phyloP scores from a whole-genome alignment of 345 rosid genomes.

The Microthlaspi erraticum region DNA sequence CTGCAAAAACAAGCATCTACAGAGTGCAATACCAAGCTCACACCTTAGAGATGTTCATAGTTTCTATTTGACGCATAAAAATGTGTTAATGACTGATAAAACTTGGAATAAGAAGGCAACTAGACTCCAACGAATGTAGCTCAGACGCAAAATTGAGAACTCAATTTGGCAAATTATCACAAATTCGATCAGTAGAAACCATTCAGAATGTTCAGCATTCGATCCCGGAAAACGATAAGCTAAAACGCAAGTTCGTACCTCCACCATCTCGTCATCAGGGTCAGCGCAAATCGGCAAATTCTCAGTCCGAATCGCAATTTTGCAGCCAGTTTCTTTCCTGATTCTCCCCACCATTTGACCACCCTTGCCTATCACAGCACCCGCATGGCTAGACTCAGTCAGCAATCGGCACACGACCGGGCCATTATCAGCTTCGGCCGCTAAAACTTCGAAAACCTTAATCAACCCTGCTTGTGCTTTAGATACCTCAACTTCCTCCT shows the following conservation, averaged over 20 bases:
- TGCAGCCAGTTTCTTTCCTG: constrained; percentile 75
- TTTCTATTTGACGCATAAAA: constrained; percentile 1
- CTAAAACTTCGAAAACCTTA: constrained; percentile 74
- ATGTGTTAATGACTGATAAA: background rate
- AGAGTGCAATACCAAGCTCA: constrained; percentile 21
- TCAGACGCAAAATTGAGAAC: background rate
- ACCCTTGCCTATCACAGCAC: constrained; percentile 87
- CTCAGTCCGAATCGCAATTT: constrained; percentile 64
- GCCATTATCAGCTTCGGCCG: constrained; percentile 44
- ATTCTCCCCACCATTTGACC: constrained; percentile 83
- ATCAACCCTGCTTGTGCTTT: constrained; percentile 82
- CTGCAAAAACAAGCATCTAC: constrained; percentile 6
- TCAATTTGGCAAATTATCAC: background rate
- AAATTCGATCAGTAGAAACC: constrained; percentile 1
- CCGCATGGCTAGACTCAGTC: constrained; percentile 72
- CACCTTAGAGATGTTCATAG: background rate
- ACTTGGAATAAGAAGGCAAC: background rate
- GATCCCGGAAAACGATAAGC: background rate
- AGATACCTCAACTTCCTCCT: constrained; percentile 60
- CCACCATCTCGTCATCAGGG: constrained; percentile 74
- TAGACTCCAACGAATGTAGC: background rate
- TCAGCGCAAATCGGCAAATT: constrained; percentile 73
- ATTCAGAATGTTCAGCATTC: background rate
- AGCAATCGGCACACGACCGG: constrained; percentile 73
- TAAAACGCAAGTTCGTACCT: constrained; percentile 51